Evolutionary conservation across 2,329 filamentous ascomycete genomes (phyloP).

Genomic region (Aspergillus clavatus): DNA sequence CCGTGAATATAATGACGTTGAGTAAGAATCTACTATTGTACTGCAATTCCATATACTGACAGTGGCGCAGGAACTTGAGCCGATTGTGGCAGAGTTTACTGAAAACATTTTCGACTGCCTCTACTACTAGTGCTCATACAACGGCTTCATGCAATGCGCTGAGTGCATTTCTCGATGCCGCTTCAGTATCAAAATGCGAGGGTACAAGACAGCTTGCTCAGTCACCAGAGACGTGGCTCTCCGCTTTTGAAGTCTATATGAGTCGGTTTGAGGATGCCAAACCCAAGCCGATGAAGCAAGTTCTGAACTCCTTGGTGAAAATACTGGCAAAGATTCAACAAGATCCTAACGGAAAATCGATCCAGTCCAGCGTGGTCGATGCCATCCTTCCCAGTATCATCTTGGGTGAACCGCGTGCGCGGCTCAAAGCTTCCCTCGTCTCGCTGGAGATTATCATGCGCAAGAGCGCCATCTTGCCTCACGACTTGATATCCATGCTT

Average conservation of each 20-base stretch:
- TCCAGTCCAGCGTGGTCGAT: conserved; percentile 23
- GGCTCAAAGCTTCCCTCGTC: conserved; percentile 34
- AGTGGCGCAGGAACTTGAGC: conserved; percentile 25
- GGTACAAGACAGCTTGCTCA: conserved; percentile 31
- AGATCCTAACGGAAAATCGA: conserved; percentile 14
- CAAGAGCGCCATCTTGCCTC: conserved; percentile 31
- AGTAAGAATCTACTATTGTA: conserved; percentile 23
- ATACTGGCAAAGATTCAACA: conserved; percentile 28
- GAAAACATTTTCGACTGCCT: conserved; percentile 37
- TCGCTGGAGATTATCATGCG: conserved; percentile 36
- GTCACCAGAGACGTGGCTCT: conserved; percentile 35
- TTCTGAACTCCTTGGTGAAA: conserved; percentile 38
- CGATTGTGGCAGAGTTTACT: conserved; percentile 39
- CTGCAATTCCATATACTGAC: conserved; percentile 7
- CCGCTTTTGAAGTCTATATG: conserved; percentile 38
- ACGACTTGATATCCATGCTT: conserved; percentile 27
- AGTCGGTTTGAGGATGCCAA: conserved; percentile 40
- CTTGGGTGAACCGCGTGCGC: conserved; percentile 36
- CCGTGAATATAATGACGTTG: conserved; percentile 24
- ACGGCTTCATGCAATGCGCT: conserved; percentile 43
- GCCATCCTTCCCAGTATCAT: conserved; percentile 34
- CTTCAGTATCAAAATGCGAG: conserved; percentile 27
- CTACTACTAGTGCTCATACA: conserved; percentile 37
- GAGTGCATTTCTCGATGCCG: conserved; percentile 41
- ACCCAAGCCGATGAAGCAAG: conserved; percentile 43